Evolutionary conservation across 192 early-diverging fungal species (phyloP).

Genomic region (Dissophora globulifera): DNA sequence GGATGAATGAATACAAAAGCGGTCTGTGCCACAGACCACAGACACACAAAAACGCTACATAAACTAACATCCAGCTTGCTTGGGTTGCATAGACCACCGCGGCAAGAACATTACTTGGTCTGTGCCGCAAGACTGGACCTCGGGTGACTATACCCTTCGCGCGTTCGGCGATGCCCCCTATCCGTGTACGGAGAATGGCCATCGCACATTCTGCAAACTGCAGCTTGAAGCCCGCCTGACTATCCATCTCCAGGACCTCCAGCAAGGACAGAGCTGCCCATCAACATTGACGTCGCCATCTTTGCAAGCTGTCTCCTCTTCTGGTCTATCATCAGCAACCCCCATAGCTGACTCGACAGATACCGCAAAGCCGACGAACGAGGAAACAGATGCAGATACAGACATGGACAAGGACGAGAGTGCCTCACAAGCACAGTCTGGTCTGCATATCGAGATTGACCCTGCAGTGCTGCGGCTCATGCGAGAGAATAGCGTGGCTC

Average conservation of each 20-base stretch:
- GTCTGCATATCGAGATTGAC: too few relatives aligned
- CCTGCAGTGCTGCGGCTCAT: too few relatives aligned
- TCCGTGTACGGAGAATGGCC: conserved; percentile 4
- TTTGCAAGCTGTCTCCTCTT: too few relatives aligned
- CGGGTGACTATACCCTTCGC: conserved; percentile 24
- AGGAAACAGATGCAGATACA: neutral
- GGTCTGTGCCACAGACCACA: too few relatives aligned
- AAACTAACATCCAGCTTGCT: too few relatives aligned
- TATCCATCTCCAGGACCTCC: conserved; percentile 26
- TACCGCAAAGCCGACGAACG: too few relatives aligned
- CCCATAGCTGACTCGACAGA: too few relatives aligned
- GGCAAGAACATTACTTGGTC: conserved; percentile 30
- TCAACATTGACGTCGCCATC: too few relatives aligned
- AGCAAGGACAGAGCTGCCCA: neutral
- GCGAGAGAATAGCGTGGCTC: too few relatives aligned
- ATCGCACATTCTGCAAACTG: conserved; percentile 10
- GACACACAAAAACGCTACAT: too few relatives aligned
- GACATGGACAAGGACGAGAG: too few relatives aligned
- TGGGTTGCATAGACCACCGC: conserved; percentile 17
- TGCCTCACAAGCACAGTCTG: neutral
- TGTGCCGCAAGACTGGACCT: conserved; percentile 15
- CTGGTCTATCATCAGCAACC: too few relatives aligned
- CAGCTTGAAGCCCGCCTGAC: conserved; percentile 13
- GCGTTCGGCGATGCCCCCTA: conserved; percentile 34
- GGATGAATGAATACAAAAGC: neutral